Percentiles rank a stretch among this genome's conserved stretches.
These are phyloP conservation scores for Sporothrix curviconia DNA, from an alignment of 2,329 filamentous ascomycete species.

Conservation along the genomic window DNA sequence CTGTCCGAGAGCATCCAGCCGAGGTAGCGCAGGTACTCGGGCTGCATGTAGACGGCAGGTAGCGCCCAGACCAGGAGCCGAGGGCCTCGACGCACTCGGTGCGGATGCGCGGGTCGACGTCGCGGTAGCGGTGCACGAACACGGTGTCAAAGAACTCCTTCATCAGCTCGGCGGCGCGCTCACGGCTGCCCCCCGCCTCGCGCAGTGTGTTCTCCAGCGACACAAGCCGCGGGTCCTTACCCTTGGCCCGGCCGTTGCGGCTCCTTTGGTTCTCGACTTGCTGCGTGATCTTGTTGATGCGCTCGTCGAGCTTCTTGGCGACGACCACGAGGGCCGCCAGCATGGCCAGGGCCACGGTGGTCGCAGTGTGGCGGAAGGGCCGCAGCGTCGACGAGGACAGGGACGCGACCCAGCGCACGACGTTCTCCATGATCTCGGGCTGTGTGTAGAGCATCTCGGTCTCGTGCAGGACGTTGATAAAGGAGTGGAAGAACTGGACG, in stretches of 20 bases:
- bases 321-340: slow-evolving; percentile 61
- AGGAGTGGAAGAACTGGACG: slow-evolving; percentile 67
- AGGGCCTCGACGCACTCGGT: slow-evolving; percentile 82
- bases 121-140: slow-evolving; percentile 92
- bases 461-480: slow-evolving; percentile 73
- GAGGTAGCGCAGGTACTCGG: slow-evolving; percentile 82
- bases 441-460: slow-evolving; percentile 77
- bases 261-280: slow-evolving; percentile 72
- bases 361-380: slow-evolving; percentile 90
- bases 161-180: slow-evolving; percentile 63
- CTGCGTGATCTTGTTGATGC: slow-evolving; percentile 68
- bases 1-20: slow-evolving; percentile 93
- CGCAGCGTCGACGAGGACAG: slow-evolving; percentile 85
- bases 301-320: slow-evolving; percentile 41
- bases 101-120: slow-evolving; percentile 83
- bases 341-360: slow-evolving; percentile 73
- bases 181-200: slow-evolving; percentile 62
- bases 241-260: slow-evolving; percentile 54
- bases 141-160: slow-evolving; percentile 86
- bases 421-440: slow-evolving; percentile 72
- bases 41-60: slow-evolving; percentile 84
- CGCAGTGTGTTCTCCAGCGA: slow-evolving; percentile 67
- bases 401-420: slow-evolving; percentile 80
- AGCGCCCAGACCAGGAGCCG: slow-evolving; percentile 78
- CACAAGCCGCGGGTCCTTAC: slow-evolving; percentile 69